Evolutionary conservation across 2,329 filamentous ascomycete genomes (phyloP).

Genomic region (Monosporascus sp.): DNA sequence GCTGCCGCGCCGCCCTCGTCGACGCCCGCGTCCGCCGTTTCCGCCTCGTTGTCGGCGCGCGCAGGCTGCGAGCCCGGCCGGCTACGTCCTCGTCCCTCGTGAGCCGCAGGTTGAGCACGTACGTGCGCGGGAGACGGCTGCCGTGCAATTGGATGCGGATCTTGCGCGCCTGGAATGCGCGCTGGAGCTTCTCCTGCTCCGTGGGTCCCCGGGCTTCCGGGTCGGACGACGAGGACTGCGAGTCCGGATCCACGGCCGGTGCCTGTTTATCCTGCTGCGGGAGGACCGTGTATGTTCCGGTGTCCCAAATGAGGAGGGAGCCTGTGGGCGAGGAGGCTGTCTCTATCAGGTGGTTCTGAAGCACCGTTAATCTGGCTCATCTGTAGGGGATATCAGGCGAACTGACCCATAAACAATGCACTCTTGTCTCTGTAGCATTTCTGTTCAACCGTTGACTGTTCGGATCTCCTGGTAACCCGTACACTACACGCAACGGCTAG

Average conservation of each 20-base stretch:
- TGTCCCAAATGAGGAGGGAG: conserved; percentile 59
- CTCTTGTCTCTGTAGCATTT: conserved; percentile 57
- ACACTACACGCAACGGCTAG: conserved; percentile 32
- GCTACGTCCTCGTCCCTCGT: conserved; percentile 37
- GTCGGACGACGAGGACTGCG: conserved; percentile 23
- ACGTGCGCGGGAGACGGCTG: conserved; percentile 44
- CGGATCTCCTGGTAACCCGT: conserved; percentile 53
- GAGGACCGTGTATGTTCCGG: conserved; percentile 52
- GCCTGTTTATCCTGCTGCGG: conserved; percentile 27
- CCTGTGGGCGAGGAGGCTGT: conserved; percentile 49
- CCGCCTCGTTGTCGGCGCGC: conserved; percentile 16
- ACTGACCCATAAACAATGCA: conserved; percentile 55
- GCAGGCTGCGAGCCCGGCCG: conserved; percentile 21
- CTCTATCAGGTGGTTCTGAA: conserved; percentile 57
- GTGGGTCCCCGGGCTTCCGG: conserved; percentile 23
- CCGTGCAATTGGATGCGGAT: conserved; percentile 53
- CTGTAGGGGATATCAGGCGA: neutral
- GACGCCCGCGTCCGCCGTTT: conserved; percentile 20
- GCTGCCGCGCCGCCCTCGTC: conserved; percentile 3
- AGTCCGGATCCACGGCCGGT: conserved; percentile 27
- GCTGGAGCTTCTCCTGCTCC: conserved; percentile 43
- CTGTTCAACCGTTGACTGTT: conserved; percentile 49
- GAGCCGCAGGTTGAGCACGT: conserved; percentile 50
- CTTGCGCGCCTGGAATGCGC: conserved; percentile 49
- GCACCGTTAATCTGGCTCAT: neutral